Conservation (phyloP, 202 grass and related monocot genomes). For the Carex arenaria region DNA sequence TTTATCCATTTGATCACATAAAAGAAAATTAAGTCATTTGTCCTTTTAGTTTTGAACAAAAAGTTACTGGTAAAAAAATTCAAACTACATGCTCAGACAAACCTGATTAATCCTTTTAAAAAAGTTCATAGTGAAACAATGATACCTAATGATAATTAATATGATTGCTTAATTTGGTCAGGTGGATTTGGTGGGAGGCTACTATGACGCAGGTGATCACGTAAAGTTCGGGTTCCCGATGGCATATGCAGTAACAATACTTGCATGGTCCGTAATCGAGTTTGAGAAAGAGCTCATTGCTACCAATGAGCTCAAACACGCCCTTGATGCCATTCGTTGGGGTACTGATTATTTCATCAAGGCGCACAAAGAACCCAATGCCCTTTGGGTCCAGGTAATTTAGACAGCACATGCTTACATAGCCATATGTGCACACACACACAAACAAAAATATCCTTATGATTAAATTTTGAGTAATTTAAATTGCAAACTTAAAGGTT, state of each 20-base stretch:
- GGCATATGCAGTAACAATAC: conserved; percentile 74
- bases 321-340: conserved; percentile 75
- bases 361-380: conserved; percentile 71
- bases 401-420: neutral
- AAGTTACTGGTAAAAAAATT: neutral
- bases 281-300: conserved; percentile 79
- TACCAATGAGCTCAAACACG: conserved; percentile 51
- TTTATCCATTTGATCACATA: no score
- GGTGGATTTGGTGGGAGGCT: conserved; percentile 91
- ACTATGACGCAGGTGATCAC: conserved; percentile 92
- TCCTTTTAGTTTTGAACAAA: no score
- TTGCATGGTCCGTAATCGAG: conserved; percentile 62
- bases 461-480: conserved; percentile 13
- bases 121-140: neutral
- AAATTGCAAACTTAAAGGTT: conserved; percentile 43
- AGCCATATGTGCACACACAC: neutral
- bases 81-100: neutral
- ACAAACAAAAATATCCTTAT: no score
- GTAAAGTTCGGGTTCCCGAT: conserved; percentile 91
- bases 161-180: neutral
- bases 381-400: conserved; percentile 73
- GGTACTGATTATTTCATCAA: conserved; percentile 84
- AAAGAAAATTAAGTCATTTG: no score
- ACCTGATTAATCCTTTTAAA: no score
- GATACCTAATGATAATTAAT: neutral